phyloP scores from a whole-genome alignment of 1,284 basidiomycete species.

The Hemileccinum hortonii region DNA sequence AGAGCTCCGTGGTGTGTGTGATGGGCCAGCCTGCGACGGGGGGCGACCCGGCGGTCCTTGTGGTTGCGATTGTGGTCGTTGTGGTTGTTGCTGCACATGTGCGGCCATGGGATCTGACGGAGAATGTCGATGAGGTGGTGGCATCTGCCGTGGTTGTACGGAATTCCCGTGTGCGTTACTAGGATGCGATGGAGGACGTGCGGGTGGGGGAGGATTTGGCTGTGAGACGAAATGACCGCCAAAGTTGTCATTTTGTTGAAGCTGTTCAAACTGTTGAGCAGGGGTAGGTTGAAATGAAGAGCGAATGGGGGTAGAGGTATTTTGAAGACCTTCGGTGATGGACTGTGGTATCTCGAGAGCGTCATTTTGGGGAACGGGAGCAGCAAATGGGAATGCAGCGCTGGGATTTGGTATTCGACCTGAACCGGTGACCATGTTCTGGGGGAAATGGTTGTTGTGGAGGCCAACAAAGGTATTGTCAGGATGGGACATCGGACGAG shows the following conservation, averaged over 20 bases:
- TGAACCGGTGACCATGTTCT: slow-evolving; percentile 32
- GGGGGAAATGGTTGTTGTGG: slow-evolving; percentile 43
- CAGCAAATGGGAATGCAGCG: slow-evolving; percentile 41
- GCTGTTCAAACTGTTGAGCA: slow-evolving; percentile 55
- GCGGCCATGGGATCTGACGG: slow-evolving; percentile 41
- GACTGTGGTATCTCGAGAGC: slow-evolving; percentile 39
- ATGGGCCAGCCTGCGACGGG: slow-evolving; percentile 36
- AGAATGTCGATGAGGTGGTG: slow-evolving; percentile 42
- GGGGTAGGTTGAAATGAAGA: slow-evolving; percentile 52
- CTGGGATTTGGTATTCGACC: slow-evolving; percentile 40
- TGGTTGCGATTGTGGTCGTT: slow-evolving; percentile 52
- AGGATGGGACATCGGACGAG: slow-evolving; percentile 48
- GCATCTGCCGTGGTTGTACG: slow-evolving; percentile 33
- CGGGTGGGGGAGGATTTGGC: slow-evolving; percentile 35
- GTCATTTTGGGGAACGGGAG: slow-evolving; percentile 43
- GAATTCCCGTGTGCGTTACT: slow-evolving; percentile 28
- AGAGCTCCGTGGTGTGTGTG: slow-evolving; percentile 37
- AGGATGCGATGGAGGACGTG: slow-evolving; percentile 49
- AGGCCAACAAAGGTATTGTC: slow-evolving; percentile 48
- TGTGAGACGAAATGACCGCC: slow-evolving; percentile 35
- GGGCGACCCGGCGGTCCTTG: slow-evolving; percentile 40
- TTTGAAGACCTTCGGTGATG: slow-evolving; percentile 42
- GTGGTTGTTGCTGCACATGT: slow-evolving; percentile 40
- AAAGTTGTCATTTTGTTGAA: slow-evolving; percentile 42
- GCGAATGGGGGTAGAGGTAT: slow-evolving; percentile 39